Conservation (phyloP, 345 rosid species). For the Euphorbia tirucalli region DNA sequence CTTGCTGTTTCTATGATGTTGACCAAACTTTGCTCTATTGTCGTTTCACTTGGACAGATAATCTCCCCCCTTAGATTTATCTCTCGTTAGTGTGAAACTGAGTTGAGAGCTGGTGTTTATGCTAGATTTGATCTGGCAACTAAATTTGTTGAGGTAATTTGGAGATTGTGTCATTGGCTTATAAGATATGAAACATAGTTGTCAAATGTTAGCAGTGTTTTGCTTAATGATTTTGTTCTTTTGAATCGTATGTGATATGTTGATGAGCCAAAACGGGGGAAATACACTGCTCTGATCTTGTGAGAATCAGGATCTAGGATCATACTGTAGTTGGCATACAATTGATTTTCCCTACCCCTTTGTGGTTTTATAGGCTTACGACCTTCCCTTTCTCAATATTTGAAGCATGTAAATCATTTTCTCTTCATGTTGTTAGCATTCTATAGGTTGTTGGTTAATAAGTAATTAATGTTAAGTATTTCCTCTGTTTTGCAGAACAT, state of each 20-base stretch:
- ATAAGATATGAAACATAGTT: not conserved
- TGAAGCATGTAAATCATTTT: not conserved
- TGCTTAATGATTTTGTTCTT: not conserved
- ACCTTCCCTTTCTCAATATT: not conserved
- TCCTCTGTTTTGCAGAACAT: slow-evolving; percentile 53
- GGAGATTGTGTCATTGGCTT: not conserved
- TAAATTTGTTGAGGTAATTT: not conserved
- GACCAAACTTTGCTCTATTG: not conserved
- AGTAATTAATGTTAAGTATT: not conserved
- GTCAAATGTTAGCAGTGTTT: not conserved
- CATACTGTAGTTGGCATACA: not conserved
- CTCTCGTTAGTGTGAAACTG: no score
- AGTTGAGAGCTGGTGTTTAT: not conserved
- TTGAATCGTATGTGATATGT: not conserved
- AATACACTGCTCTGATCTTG: not conserved
- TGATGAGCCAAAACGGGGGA: not conserved
- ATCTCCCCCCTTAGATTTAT: not conserved
- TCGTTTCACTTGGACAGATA: not conserved
- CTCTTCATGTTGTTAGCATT: not conserved
- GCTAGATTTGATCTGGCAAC: not conserved
- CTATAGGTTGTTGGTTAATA: not conserved
- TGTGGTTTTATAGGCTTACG: not conserved
- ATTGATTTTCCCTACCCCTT: not conserved
- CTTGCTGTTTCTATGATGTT: not conserved
- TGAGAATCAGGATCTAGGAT: not conserved